phyloP scores from a whole-genome alignment of 306 rosid species.

The Coriaria nepalensis region DNA sequence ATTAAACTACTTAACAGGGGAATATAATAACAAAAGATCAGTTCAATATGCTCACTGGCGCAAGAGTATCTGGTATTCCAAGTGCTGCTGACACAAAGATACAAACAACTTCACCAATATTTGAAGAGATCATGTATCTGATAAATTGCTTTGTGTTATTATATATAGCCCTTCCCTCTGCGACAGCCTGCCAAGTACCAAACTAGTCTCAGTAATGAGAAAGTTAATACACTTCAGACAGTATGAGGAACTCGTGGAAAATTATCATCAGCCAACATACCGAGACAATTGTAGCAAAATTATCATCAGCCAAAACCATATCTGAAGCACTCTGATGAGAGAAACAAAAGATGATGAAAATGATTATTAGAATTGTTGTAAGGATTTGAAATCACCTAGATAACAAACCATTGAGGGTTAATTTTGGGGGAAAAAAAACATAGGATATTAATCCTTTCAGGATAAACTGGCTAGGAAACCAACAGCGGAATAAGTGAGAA shows the following conservation, averaged over 20 bases:
- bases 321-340: slow-evolving; percentile 73
- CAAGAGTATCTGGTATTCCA: slow-evolving; percentile 96
- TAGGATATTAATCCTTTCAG: too few species aligned
- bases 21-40: too few species aligned
- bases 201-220: slow-evolving; percentile 13
- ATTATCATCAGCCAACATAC: slow-evolving; percentile 48
- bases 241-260: too few species aligned
- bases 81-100: slow-evolving; percentile 98
- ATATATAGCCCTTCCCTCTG: slow-evolving; percentile 98
- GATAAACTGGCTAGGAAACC: too few species aligned
- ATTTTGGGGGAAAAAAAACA: too few species aligned
- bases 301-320: slow-evolving; percentile 97
- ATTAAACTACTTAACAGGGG: too few species aligned
- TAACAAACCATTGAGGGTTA: too few species aligned
- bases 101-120: slow-evolving; percentile 98
- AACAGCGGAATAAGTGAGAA: too few species aligned
- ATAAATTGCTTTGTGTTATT: slow-evolving; percentile 92
- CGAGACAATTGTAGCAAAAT: slow-evolving; percentile 93
- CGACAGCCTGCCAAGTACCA: slow-evolving; percentile 61
- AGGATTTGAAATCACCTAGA: too few species aligned
- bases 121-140: slow-evolving; percentile 98
- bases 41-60: slow-evolving; percentile 62
- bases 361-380: neutral
- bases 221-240: slow-evolving; percentile 14
- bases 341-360: slow-evolving; percentile 5